Base-by-base conservation (phyloP, 768 basidiomycete species). In the Lactarius sp. region DNA sequence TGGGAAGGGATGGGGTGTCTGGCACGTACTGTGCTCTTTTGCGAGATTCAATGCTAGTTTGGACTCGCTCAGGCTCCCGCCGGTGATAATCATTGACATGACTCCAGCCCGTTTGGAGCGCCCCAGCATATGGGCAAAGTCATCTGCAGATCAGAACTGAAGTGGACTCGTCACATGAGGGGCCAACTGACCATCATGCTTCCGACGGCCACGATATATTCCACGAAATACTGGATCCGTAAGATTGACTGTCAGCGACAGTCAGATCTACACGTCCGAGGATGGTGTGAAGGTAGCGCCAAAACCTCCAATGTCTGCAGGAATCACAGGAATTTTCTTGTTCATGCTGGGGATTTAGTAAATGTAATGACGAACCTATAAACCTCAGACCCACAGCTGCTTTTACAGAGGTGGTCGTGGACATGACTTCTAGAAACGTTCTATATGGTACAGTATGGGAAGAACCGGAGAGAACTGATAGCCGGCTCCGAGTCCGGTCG, bases 21-120 rank as follows among this genome's bases (percentile, higher is more conserved):
- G 7, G 46, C 39, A 57, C 52, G 16, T 56, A 85, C 87, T 77
- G 64, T 83, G 76, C 69, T 83, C 70, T 58, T 78, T 75, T 3
- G 90, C 88, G n/a, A 93, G 75, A 37, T 74, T 70, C 51, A 92
- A 64, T 0, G 88, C 88, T 7, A 80, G 72, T 61, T 74, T 74
- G 9, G 86, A 87, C 69, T 92, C 90, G 6, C 73, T 71, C 37
- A 92, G 74, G 56, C 84, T 87, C 2, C 85, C 85, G 0, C 91
- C 90, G 1, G 91, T 92, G 52, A 94, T 81, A 69, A 93, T 83
- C 78, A 90, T 85, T 20, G 81, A 81, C 65, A 80, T 79, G 16
- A 92, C 83, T 0, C 88, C 87, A 3, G 85, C 85, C 7, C 72
- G 72, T 41, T 74, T 74, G 0, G 86, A 80, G 59, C 91, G 80